phyloP scores from a whole-genome alignment of 2,329 filamentous ascomycete genomes.

The Trichophyton schoenleinii region DNA sequence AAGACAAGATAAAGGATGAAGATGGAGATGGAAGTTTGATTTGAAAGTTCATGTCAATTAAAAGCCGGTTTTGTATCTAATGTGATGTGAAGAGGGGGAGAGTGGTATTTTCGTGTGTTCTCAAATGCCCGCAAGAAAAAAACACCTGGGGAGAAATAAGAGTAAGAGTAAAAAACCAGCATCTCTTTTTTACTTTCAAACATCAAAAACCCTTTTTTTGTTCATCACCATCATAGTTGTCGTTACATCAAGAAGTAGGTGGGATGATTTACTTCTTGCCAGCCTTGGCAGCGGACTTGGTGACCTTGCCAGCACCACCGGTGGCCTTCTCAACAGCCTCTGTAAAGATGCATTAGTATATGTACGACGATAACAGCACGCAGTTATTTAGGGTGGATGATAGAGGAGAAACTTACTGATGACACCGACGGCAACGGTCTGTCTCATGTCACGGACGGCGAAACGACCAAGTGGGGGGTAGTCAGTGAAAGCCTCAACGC shows the following conservation, averaged over 20 bases:
- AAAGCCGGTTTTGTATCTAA: not conserved
- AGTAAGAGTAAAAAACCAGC: not conserved
- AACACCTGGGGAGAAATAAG: not conserved
- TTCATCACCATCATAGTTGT: conserved; percentile 1
- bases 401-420: conserved; percentile 7
- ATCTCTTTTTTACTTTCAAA: not conserved
- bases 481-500: conserved; percentile 99
- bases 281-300: conserved; percentile 54
- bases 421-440: conserved; percentile 52
- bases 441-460: conserved; percentile 94
- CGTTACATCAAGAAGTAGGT: conserved; percentile 1
- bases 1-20: not conserved
- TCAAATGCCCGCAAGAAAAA: conserved; percentile 1
- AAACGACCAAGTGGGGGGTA: conserved; percentile 99
- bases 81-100: not conserved
- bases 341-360: not conserved
- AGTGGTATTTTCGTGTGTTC: conserved; percentile 2
- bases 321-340: conserved; percentile 48
- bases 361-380: not conserved
- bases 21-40: not conserved
- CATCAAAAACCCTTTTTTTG: conserved; percentile 5
- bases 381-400: not conserved
- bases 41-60: conserved; percentile 3
- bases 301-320: conserved; percentile 45
- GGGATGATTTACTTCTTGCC: conserved; percentile 54